Base-by-base conservation (phyloP, 805 yeast genomes). In the Sugiyamaella lignohabitans region DNA sequence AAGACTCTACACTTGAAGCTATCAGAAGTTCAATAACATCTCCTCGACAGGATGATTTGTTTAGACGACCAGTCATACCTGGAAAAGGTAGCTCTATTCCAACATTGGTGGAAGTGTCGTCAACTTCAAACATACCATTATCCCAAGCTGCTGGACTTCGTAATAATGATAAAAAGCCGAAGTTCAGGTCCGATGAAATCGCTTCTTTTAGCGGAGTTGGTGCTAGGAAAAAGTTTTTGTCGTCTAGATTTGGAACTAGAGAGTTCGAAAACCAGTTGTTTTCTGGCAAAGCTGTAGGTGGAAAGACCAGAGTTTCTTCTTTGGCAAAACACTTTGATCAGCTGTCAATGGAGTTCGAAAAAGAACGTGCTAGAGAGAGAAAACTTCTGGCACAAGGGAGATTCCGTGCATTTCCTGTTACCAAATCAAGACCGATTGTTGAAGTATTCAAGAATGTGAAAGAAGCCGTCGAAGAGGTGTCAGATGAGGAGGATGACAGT, bases 381-480 rank as follows among this genome's bases (percentile, higher is more conserved):
- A 69, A 74, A 47, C 80, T 82, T 51, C 60, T 86, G 38, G 72
- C 78, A 38, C 71, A 67, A 53, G 73, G 79, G 54, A 75, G 82
- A 55, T 78, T 79, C 60, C 72, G 80, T 50, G 87, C 91, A 0
- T 68, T 72, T 11, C 88, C 93, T 4, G 76, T 87, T 43, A 78
- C 80, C 20, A 76, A 80, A 1, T 80, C 93, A 1, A 81, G 77
- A 49, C 98, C 98, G 0, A 83, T 87, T 47, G 97, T 89, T 19
- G 96, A 89, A 56, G 84, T 93, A 21, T 93, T 84, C 61, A 81
- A 87, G 54, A 82, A 86, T 58, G 93, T 86, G 10, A 80, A 82
- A 50, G 97, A 89, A 65, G 96, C 94, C 1, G 93, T 87, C 4
- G 32, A 27, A 27, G 32, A 27, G 32, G 43, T 21, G 14, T 38